These are phyloP conservation scores for Penicillium sp. DNA, from an alignment of 2,329 filamentous ascomycete species.

Conservation along the genomic window DNA sequence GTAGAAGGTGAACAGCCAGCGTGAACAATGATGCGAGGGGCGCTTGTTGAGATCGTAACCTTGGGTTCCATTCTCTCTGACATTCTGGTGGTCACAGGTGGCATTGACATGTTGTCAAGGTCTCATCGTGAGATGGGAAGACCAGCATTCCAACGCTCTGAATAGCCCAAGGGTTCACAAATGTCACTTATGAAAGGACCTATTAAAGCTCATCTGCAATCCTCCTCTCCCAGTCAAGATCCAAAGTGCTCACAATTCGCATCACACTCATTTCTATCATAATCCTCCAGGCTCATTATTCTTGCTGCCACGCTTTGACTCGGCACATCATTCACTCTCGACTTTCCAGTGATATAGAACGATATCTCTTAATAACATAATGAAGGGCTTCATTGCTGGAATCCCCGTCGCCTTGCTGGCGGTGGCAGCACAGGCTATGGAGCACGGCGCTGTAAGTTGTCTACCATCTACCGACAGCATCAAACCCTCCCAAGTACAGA, in stretches of 20 bases:
- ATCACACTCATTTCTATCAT: slow-evolving; percentile 4
- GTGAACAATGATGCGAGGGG: no score
- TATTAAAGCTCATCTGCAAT: slow-evolving; percentile 7
- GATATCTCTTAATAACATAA: slow-evolving; percentile 13
- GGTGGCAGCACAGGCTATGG: slow-evolving; percentile 24
- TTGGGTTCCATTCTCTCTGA: background rate
- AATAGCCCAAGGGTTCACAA: slow-evolving; percentile 9
- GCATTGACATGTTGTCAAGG: background rate
- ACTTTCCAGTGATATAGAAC: slow-evolving; percentile 7
- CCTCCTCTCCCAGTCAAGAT: background rate
- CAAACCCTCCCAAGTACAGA: background rate
- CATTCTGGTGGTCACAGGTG: slow-evolving; percentile 16
- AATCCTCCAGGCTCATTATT: no score
- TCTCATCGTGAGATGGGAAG: slow-evolving; percentile 1
- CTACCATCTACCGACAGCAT: no score
- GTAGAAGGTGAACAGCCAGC: no score
- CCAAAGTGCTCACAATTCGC: slow-evolving; percentile 5
- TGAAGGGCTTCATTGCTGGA: slow-evolving; percentile 34
- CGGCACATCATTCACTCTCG: background rate
- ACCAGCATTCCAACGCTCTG: slow-evolving; percentile 14
- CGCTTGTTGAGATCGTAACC: no score
- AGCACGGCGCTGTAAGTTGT: slow-evolving; percentile 10
- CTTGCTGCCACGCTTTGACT: slow-evolving; percentile 11
- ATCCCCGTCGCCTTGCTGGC: slow-evolving; percentile 33
- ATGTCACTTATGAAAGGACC: slow-evolving; percentile 19